A percentile compares a stretch with the other conserved stretches of the same genome.
Conservation (phyloP, 2,329 filamentous ascomycete species). For the Talaromyces amestolkiae region DNA sequence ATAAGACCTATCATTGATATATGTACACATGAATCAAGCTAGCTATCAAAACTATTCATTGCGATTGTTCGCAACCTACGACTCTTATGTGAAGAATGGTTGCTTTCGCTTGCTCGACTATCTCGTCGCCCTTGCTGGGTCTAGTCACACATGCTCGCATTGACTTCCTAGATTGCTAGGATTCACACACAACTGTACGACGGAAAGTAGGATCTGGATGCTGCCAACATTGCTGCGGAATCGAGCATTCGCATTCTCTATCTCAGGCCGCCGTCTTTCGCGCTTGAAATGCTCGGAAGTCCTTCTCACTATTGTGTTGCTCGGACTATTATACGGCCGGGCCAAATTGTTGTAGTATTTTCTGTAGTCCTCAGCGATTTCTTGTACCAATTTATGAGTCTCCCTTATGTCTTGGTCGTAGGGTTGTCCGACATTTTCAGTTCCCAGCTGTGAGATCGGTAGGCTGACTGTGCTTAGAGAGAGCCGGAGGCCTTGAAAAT, state of each 20-base stretch:
- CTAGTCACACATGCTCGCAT: neutral
- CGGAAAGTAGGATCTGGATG: conserved; percentile 4
- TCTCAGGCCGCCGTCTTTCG: conserved; percentile 7
- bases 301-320: neutral
- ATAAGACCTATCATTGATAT: neutral
- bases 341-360: neutral
- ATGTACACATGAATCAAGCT: neutral
- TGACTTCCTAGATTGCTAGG: neutral
- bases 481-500: neutral
- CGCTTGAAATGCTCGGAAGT: neutral
- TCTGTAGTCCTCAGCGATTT: neutral
- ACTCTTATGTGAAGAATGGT: neutral
- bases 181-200: conserved; percentile 1
- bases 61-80: neutral
- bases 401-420: neutral
- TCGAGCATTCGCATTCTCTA: conserved; percentile 3
- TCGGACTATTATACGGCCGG: neutral
- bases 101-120: conserved; percentile 4
- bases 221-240: conserved; percentile 7
- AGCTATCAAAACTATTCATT: neutral
- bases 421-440: neutral
- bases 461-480: neutral
- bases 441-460: neutral
- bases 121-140: neutral
- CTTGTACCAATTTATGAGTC: neutral